These are phyloP conservation scores for Leishmania martiniquensis DNA, from an alignment of 208 protist genomes.

Conservation along the genomic window DNA sequence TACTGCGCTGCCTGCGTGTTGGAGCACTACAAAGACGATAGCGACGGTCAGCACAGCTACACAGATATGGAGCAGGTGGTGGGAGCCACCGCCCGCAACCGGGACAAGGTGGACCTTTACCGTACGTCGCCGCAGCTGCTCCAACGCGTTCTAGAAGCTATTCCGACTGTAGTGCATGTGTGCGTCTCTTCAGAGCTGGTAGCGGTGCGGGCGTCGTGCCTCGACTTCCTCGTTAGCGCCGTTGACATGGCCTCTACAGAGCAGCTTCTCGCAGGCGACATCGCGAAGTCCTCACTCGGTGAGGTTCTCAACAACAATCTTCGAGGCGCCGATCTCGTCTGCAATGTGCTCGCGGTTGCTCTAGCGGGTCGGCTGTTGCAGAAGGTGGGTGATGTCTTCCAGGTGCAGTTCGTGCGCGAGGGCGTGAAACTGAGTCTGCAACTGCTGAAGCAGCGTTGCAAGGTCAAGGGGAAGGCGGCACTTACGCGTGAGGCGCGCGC, in stretches of 20 bases:
- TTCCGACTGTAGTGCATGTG: conserved; percentile 63
- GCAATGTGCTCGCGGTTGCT: conserved; percentile 59
- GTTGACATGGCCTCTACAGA: conserved; percentile 50
- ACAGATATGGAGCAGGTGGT: conserved; percentile 69
- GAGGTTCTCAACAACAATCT: conserved; percentile 67
- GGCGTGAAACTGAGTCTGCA: conserved; percentile 68
- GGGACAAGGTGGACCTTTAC: conserved; percentile 48
- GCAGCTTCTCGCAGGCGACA: conserved; percentile 37
- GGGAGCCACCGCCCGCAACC: conserved; percentile 26
- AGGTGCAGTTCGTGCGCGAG: conserved; percentile 79
- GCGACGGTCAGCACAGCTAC: conserved; percentile 55
- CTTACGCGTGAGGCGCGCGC: conserved; percentile 17
- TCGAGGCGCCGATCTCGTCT: conserved; percentile 41
- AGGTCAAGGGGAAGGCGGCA: conserved; percentile 13
- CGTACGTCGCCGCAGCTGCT: conserved; percentile 51
- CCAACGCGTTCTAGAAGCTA: conserved; percentile 43
- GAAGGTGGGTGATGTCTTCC: conserved; percentile 69
- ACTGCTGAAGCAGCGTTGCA: conserved; percentile 36
- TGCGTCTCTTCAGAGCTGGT: conserved; percentile 66
- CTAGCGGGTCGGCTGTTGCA: conserved; percentile 65
- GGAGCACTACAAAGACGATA: conserved; percentile 45
- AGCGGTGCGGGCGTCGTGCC: conserved; percentile 36
- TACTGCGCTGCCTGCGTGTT: conserved; percentile 75
- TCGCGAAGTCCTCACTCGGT: conserved; percentile 44
- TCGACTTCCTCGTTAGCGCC: conserved; percentile 69